These are phyloP conservation scores for Cystofilobasidium macerans DNA, from an alignment of 768 basidiomycete genomes.

Conservation along the genomic window DNA sequence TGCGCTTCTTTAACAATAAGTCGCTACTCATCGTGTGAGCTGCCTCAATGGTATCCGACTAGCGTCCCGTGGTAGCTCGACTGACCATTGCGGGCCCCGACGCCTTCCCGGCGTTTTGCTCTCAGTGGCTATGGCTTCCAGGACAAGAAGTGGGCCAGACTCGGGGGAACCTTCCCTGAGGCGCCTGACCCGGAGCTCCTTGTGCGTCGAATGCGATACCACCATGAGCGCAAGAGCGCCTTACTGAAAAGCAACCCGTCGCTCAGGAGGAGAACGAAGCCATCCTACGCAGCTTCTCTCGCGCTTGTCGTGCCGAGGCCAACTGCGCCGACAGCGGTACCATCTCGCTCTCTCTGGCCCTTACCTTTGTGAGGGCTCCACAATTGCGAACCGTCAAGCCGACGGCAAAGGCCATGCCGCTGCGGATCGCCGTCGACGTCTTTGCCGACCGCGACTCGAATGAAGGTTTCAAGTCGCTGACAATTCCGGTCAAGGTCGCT, in stretches of 20 bases:
- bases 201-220: neutral
- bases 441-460: neutral
- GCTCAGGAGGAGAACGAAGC: neutral
- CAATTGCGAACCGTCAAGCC: conserved; percentile 54
- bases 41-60: conserved; percentile 8
- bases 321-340: neutral
- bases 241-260: neutral
- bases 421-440: conserved; percentile 46
- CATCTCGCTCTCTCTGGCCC: conserved; percentile 44
- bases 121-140: conserved; percentile 79
- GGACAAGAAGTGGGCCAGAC: conserved; percentile 44
- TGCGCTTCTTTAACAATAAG: conserved; percentile 40
- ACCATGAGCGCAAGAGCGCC: neutral
- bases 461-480: conserved; percentile 41
- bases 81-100: too few relatives aligned
- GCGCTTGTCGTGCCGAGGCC: neutral
- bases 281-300: neutral
- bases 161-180: conserved; percentile 49
- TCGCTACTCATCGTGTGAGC: conserved; percentile 61
- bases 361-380: conserved; percentile 45
- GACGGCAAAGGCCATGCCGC: conserved; percentile 49
- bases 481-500: conserved; percentile 56
- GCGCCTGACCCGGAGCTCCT: conserved; percentile 53
- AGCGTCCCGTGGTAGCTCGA: too few relatives aligned
- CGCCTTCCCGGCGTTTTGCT: too few relatives aligned